Evolutionary conservation across 139 green algal species (phyloP).

Genomic region (Chlorokybus atmophyticus): DNA sequence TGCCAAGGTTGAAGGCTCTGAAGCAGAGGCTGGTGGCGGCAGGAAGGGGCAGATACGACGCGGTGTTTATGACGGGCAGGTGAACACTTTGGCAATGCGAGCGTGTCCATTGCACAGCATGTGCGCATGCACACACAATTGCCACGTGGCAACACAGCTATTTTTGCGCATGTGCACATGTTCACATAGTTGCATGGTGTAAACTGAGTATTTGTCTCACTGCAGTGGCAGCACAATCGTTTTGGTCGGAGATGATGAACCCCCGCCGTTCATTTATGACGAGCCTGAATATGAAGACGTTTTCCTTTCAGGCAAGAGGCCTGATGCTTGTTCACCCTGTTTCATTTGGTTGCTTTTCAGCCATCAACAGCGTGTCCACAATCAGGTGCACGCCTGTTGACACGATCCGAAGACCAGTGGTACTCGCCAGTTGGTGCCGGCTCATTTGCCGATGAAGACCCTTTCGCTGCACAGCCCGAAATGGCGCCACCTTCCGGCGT

Average conservation of each 20-base stretch:
- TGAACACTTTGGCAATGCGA: conserved; percentile 1
- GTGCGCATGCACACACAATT: not conserved
- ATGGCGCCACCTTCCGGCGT: not conserved
- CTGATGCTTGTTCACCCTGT: not conserved
- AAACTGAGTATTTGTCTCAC: not conserved
- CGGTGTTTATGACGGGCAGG: conserved; percentile 96
- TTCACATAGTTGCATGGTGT: not conserved
- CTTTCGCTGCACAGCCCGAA: not conserved
- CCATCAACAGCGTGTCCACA: not conserved
- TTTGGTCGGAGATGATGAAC: conserved; percentile 15
- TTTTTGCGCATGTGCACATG: not conserved
- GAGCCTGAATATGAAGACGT: conserved; percentile 20
- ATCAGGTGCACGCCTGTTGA: not conserved
- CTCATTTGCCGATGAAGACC: not conserved
- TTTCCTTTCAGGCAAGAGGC: conserved; percentile 16
- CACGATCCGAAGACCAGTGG: not conserved
- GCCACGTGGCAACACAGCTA: too few relatives aligned
- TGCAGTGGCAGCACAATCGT: conserved; percentile 30
- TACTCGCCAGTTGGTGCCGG: not conserved
- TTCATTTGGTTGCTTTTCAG: not conserved
- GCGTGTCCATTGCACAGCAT: not conserved
- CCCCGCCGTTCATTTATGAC: conserved; percentile 24
- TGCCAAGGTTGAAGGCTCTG: conserved; percentile 65
- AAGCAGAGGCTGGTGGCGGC: conserved; percentile 53
- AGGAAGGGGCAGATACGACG: conserved; percentile 35